These are phyloP conservation scores for Casuarina glauca DNA, from an alignment of 306 rosid species.

Conservation along the genomic window DNA sequence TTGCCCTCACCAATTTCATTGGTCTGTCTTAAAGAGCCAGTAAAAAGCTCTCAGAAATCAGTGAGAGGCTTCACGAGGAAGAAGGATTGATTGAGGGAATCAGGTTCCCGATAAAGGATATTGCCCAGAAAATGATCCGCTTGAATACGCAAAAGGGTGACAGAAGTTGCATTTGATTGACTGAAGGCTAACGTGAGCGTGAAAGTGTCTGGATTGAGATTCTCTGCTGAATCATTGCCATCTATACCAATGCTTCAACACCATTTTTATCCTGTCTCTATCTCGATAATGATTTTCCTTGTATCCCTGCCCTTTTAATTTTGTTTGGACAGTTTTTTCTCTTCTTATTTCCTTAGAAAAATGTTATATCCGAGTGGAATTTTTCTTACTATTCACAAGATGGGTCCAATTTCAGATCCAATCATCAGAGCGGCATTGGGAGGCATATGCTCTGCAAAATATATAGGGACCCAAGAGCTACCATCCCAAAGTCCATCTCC, in stretches of 20 bases:
- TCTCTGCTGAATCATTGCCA: background rate
- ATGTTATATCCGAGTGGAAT: too few species aligned
- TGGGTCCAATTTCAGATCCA: too few species aligned
- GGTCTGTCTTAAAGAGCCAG: background rate
- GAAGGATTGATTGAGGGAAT: slow-evolving; percentile 22
- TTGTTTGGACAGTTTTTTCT: background rate
- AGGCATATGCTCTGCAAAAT: too few species aligned
- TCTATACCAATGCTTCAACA: background rate
- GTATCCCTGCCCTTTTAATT: background rate
- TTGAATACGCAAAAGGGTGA: slow-evolving; percentile 21
- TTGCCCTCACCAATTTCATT: background rate
- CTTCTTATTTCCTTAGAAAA: background rate
- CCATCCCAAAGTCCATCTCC: background rate
- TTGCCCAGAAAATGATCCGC: slow-evolving; percentile 12
- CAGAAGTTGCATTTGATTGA: background rate
- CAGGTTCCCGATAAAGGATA: slow-evolving; percentile 18
- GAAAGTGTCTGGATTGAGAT: slow-evolving; percentile 5
- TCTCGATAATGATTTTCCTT: background rate
- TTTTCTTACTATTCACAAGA: too few species aligned
- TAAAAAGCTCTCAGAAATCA: background rate
- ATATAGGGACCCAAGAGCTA: background rate
- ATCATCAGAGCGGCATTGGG: too few species aligned
- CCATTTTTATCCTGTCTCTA: background rate
- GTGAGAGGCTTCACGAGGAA: background rate
- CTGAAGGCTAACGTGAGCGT: background rate